These are phyloP conservation scores for Elsinoe ampelina DNA, from an alignment of 2,329 filamentous ascomycete species.

Conservation along the genomic window DNA sequence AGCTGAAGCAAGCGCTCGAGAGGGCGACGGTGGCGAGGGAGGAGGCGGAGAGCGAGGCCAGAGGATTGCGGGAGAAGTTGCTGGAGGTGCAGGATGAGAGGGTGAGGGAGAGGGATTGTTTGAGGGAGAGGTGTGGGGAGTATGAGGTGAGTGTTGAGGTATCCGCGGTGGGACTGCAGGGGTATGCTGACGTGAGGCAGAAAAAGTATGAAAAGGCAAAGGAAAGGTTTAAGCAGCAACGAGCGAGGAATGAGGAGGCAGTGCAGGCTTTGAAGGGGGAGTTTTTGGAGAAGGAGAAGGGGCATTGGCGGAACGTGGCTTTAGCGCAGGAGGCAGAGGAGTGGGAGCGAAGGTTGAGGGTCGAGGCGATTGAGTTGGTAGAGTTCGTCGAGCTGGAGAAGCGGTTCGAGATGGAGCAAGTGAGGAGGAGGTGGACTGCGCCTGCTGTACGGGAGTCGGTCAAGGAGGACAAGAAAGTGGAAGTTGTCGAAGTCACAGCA, in stretches of 20 bases:
- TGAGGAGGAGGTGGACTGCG: background rate
- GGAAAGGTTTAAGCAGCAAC: conserved; percentile 21
- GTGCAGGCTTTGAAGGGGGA: conserved; percentile 36
- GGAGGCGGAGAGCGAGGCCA: conserved; percentile 61
- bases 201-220: conserved; percentile 20
- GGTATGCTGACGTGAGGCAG: conserved; percentile 11
- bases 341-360: conserved; percentile 49
- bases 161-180: conserved; percentile 11
- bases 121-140: conserved; percentile 40
- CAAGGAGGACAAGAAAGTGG: conserved; percentile 29
- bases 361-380: conserved; percentile 61
- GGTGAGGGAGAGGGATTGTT: conserved; percentile 57
- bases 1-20: conserved; percentile 35
- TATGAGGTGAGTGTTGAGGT: conserved; percentile 18
- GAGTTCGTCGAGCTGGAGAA: conserved; percentile 71
- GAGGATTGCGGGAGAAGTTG: conserved; percentile 53
- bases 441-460: conserved; percentile 45
- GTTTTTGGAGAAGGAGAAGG: conserved; percentile 56
- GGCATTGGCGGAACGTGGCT: conserved; percentile 36
- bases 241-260: conserved; percentile 31
- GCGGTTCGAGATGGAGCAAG: conserved; percentile 37
- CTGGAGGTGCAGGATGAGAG: conserved; percentile 50
- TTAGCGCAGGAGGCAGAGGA: conserved; percentile 58
- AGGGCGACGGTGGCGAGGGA: conserved; percentile 43
- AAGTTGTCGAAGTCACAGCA: conserved; percentile 25